Conservation (phyloP, 306 rosid species). For the Cicer pinnatifidum region DNA sequence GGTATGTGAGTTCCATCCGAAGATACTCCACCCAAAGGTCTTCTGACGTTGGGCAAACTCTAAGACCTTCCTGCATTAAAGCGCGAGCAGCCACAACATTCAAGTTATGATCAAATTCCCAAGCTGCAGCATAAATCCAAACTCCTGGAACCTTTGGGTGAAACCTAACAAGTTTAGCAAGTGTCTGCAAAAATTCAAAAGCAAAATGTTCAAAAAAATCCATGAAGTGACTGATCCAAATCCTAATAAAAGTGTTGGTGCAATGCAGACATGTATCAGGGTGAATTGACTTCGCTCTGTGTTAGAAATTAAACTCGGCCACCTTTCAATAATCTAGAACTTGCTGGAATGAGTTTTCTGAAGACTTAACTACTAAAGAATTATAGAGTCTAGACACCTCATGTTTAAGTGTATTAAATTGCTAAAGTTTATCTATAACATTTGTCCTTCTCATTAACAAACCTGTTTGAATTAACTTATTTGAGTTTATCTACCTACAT, state of each 20-base stretch:
- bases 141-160: slow-evolving; percentile 87
- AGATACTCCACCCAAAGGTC: slow-evolving; percentile 95
- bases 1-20: slow-evolving; percentile 89
- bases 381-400: background rate
- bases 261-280: background rate
- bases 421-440: no score
- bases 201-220: background rate
- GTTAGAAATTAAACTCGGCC: background rate
- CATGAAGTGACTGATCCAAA: background rate
- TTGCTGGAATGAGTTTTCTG: background rate
- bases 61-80: slow-evolving; percentile 86
- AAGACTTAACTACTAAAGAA: background rate
- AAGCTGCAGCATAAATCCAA: slow-evolving; percentile 98
- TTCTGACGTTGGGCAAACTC: slow-evolving; percentile 77
- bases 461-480: background rate
- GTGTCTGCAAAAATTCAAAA: slow-evolving; percentile 55
- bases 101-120: slow-evolving; percentile 90
- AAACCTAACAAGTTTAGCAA: slow-evolving; percentile 76
- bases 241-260: background rate
- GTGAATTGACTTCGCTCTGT: background rate
- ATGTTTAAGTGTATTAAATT: background rate
- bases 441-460: no score
- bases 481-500: background rate
- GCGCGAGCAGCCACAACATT: slow-evolving; percentile 86
- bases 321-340: background rate